Evolutionary conservation across 441 rosid species (phyloP).

Genomic region (Populus hybrid): DNA sequence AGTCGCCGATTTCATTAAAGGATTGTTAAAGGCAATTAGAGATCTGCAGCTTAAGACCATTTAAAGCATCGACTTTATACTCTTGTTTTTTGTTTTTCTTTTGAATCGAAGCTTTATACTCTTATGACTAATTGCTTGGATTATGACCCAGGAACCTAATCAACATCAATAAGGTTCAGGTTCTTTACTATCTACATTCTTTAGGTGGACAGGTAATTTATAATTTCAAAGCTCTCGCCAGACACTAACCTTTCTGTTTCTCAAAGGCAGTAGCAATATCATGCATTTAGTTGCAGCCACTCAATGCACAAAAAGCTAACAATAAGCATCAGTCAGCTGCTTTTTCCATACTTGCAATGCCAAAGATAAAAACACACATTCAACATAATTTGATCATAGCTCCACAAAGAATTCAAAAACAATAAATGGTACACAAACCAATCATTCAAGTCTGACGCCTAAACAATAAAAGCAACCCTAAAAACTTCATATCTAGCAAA

Average conservation of each 20-base stretch:
- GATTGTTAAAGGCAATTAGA: neutral
- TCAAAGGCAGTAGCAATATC: neutral
- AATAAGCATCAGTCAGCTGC: neutral
- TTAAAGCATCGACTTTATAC: neutral
- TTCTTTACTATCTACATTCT: neutral
- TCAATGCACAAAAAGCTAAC: neutral
- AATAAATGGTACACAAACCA: neutral
- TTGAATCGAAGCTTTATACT: neutral
- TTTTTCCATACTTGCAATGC: neutral
- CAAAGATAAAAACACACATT: neutral
- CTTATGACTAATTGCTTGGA: neutral
- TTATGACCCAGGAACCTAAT: neutral
- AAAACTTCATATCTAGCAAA: neutral
- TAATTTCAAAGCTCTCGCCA: neutral
- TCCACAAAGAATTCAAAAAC: slow-evolving; percentile 1
- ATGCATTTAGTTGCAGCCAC: neutral
- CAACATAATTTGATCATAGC: neutral
- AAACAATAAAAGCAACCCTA: neutral
- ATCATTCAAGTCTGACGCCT: neutral
- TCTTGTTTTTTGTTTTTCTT: no score
- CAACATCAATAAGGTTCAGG: neutral
- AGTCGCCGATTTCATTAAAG: neutral
- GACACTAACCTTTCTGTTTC: neutral
- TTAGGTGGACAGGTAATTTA: neutral
- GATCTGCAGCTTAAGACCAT: neutral